Evolutionary conservation across 768 basidiomycete species (phyloP).

Genomic region (Rhodotorula paludigena): DNA sequence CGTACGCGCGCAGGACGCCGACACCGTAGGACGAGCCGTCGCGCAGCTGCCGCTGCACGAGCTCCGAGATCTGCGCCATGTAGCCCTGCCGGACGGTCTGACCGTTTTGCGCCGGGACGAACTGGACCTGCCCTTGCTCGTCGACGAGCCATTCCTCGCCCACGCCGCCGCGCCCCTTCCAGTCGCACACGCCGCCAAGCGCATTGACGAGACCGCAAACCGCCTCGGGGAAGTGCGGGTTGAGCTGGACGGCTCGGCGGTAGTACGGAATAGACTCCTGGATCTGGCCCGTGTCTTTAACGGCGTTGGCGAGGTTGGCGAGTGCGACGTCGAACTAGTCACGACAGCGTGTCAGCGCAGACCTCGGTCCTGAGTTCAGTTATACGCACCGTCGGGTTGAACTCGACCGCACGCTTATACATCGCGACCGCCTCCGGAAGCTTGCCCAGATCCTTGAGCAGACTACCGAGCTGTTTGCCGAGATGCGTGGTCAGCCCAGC

Average conservation of each 20-base stretch:
- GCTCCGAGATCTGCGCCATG: constrained; percentile 33
- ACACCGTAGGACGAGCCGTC: constrained; percentile 43
- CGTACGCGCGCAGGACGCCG: constrained; percentile 43
- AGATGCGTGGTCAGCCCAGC: too few species aligned
- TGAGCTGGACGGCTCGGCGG: constrained; percentile 50
- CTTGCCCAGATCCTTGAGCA: constrained; percentile 55
- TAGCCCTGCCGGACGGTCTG: constrained; percentile 11
- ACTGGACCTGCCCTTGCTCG: not conserved
- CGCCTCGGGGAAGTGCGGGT: constrained; percentile 54
- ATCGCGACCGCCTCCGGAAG: constrained; percentile 49
- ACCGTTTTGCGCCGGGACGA: not conserved
- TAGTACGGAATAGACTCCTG: constrained; percentile 54
- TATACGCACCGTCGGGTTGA: constrained; percentile 38
- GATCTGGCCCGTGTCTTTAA: constrained; percentile 53
- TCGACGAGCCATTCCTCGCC: constrained; percentile 35
- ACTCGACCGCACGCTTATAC: constrained; percentile 37
- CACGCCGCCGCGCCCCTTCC: constrained; percentile 50
- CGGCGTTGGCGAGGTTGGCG: constrained; percentile 55
- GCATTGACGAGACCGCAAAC: constrained; percentile 54
- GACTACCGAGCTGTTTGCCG: constrained; percentile 54
- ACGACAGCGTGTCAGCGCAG: too few species aligned
- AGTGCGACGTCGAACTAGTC: constrained; percentile 53
- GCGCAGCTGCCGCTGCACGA: constrained; percentile 33
- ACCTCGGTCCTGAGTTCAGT: too few species aligned
- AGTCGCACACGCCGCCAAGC: constrained; percentile 54